Percentiles rank a stretch among this genome's conserved stretches.
phyloP scores from a whole-genome alignment of 108 stramenopile species.

The Cyclotella cryptica region DNA sequence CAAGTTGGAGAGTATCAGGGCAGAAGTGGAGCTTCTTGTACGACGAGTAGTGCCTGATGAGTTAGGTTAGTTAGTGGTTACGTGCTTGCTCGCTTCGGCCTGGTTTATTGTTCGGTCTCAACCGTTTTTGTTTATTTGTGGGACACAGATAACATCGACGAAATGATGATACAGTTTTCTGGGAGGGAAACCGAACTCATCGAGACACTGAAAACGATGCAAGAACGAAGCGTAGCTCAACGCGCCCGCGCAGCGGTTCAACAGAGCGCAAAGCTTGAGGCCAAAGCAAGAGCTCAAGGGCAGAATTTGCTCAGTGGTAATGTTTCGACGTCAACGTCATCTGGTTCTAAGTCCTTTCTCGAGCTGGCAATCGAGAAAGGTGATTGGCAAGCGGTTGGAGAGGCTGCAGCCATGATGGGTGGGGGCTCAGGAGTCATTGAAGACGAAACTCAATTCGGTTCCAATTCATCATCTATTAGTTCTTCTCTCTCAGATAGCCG shows the following conservation, averaged over 20 bases:
- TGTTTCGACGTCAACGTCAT: constrained; percentile 5
- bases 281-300: constrained; percentile 27
- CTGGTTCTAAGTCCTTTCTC: constrained; percentile 32
- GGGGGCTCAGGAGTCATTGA: constrained; percentile 2
- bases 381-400: constrained; percentile 92
- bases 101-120: not conserved
- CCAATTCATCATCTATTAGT: constrained; percentile 7
- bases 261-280: constrained; percentile 56
- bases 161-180: constrained; percentile 74
- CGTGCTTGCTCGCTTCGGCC: not conserved
- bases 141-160: constrained; percentile 63
- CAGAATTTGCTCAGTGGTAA: not conserved
- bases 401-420: constrained; percentile 66
- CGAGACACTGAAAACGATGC: constrained; percentile 71
- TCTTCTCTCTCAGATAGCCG: constrained; percentile 5
- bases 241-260: constrained; percentile 61
- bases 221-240: constrained; percentile 64
- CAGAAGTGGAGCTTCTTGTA: constrained; percentile 63
- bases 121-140: not conserved
- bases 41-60: constrained; percentile 70
- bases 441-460: constrained; percentile 4
- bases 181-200: constrained; percentile 69
- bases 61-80: constrained; percentile 27
- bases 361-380: constrained; percentile 76
- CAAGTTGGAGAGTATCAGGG: constrained; percentile 41